Evolutionary conservation across 805 yeast genomes (phyloP).

Genomic region (Starmerella gropengiesseri): DNA sequence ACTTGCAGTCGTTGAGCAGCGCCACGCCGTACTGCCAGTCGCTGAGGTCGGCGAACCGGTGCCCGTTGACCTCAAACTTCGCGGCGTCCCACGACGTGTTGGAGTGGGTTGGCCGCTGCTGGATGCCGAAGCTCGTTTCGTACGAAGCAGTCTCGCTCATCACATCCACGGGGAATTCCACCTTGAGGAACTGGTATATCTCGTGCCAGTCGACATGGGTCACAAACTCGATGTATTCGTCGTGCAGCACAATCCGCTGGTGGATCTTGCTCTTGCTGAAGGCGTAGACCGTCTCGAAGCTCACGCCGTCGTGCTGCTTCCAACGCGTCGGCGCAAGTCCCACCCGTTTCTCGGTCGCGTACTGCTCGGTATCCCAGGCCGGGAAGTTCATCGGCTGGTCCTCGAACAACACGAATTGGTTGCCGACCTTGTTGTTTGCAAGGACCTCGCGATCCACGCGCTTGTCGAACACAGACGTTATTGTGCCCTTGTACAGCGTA

Average conservation of each 20-base stretch:
- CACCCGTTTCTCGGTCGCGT: conserved; percentile 60
- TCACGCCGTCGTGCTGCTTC: conserved; percentile 9
- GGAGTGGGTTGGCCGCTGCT: conserved; percentile 85
- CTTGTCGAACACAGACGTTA: conserved; percentile 55
- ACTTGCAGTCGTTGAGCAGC: conserved; percentile 71
- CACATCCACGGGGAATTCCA: conserved; percentile 85
- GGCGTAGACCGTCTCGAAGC: conserved; percentile 14
- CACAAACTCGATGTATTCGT: conserved; percentile 31
- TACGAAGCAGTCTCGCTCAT: conserved; percentile 68
- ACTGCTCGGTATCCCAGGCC: conserved; percentile 97
- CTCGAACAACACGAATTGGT: conserved; percentile 70
- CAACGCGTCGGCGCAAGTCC: conserved; percentile 31
- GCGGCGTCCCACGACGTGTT: conserved; percentile 96
- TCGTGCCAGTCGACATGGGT: conserved; percentile 75
- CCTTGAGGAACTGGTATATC: conserved; percentile 76
- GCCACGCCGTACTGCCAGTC: conserved; percentile 82
- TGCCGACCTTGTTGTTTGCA: conserved; percentile 58
- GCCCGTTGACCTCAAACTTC: conserved; percentile 90
- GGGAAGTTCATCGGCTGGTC: conserved; percentile 87
- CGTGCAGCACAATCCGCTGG: conserved; percentile 33
- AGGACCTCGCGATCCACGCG: conserved; percentile 51
- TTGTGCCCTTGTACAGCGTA: conserved; percentile 47
- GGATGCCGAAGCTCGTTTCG: conserved; percentile 89
- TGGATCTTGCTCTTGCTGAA: conserved; percentile 16
- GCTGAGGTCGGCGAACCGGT: conserved; percentile 84